Conservation (phyloP, 2,329 filamentous ascomycete species). For the Calonectria crousiana region DNA sequence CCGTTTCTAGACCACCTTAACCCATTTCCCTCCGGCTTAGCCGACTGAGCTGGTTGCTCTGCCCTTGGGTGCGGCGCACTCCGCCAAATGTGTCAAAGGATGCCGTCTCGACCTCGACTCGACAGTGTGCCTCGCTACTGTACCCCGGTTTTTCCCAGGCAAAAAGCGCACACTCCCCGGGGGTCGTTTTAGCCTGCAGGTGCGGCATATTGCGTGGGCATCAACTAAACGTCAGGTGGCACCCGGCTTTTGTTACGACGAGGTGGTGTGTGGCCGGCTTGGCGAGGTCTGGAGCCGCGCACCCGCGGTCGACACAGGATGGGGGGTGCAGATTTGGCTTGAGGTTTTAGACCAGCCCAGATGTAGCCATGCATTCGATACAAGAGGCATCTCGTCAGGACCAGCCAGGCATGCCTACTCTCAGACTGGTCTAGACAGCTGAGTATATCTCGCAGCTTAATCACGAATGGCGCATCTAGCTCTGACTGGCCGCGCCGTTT, state of each 20-base stretch:
- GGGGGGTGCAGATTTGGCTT: neutral
- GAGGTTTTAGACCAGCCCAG: neutral
- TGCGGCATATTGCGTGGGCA: neutral
- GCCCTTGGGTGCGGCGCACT: neutral
- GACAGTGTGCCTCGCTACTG: neutral
- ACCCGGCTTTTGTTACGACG: neutral
- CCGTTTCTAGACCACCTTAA: neutral
- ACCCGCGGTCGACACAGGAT: neutral
- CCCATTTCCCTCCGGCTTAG: neutral
- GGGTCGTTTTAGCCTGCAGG: neutral
- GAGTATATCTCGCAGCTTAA: slow-evolving; percentile 9
- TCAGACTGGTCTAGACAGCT: neutral
- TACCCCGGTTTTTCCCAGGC: neutral
- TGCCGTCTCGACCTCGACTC: neutral
- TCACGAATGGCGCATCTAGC: neutral
- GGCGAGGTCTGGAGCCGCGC: neutral
- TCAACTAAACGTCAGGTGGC: neutral
- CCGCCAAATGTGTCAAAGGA: slow-evolving; percentile 8
- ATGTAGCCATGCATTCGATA: neutral
- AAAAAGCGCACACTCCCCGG: neutral
- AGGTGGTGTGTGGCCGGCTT: neutral
- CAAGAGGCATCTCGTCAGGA: neutral
- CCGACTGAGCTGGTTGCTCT: neutral
- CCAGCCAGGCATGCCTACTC: neutral
- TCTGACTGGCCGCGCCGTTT: neutral